Base-by-base conservation (phyloP, 805 yeast genomes). In the Candida tibetensis region DNA sequence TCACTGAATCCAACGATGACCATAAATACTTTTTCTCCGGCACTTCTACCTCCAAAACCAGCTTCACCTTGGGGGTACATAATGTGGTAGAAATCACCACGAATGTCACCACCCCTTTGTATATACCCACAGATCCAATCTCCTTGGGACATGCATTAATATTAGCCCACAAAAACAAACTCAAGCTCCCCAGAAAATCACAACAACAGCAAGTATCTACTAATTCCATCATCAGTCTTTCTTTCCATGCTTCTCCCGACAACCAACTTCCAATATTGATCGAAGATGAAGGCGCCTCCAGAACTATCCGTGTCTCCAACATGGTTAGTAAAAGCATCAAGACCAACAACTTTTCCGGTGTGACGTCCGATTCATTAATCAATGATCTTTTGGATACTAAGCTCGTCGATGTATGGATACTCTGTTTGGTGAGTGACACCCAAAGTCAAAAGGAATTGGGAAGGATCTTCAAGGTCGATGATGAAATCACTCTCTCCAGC, bases 51-150 rank as follows among this genome's bases (percentile, higher is more conserved):
- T 5, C 31, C 5, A 13, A 28, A 15, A 49, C 51, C n/a, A 52
- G 55, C 10, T 79, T 80, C 58, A 66, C 69, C 22, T 52, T 82
- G 15, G 84, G 80, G 1, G 80, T 78, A 1, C 79, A 76, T 50
- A 74, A 72, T 47, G 62, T 75, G 2, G 32, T 48, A 15, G 53
- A 60, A 5, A 6, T 44, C 8, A 41, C 55, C 2, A 62, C 60
- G 10, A 55, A 57, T 25, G 22, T 16, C 21, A n/a, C 18, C 17
- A 21, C 15, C 7, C 13, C 13, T 4, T 7, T 21, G 25, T 49
- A 57, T 13, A 48, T 76, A 1, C 79, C 86, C 1, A 66, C 76
- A 0, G 89, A 82, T 47, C 88, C 88, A 0, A 51, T 72, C 10
- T 75, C 85, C 34, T 55, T 79, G 7, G 63, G 66, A 14, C 61